Percentiles rank a stretch among this genome's conserved stretches.
phyloP scores from a whole-genome alignment of 176 grass and related monocot species.

The Rhynchospora tenuis region DNA sequence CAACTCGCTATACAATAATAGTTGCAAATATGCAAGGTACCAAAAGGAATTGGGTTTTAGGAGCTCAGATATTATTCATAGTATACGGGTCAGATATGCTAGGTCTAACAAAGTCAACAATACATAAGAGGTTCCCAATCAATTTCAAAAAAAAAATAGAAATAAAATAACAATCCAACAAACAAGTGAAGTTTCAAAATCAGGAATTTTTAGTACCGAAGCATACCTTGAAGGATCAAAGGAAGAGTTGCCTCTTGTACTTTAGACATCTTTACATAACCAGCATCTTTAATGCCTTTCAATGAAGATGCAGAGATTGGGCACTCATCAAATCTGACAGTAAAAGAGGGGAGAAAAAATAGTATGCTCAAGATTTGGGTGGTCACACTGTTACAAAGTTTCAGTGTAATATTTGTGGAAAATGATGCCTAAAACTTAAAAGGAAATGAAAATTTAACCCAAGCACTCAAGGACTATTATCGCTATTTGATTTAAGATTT shows the following conservation, averaged over 20 bases:
- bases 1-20: neutral
- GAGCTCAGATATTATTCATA: neutral
- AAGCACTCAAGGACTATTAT: too few species aligned
- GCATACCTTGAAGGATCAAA: slow-evolving; percentile 62
- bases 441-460: neutral
- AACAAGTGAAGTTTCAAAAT: neutral
- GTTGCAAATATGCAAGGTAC: neutral
- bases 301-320: slow-evolving; percentile 47
- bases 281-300: slow-evolving; percentile 60
- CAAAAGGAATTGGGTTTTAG: neutral
- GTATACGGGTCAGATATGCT: neutral
- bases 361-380: neutral
- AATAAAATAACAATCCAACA: neutral
- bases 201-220: neutral
- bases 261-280: slow-evolving; percentile 74
- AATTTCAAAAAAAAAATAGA: neutral
- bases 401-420: neutral
- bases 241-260: slow-evolving; percentile 75
- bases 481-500: neutral
- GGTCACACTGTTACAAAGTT: neutral
- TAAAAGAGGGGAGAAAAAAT: neutral
- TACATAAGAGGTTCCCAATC: neutral
- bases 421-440: neutral
- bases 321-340: slow-evolving; percentile 63
- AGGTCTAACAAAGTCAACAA: neutral